Conservation (phyloP, 371 early-diverging fungal genomes). For the Syncephalastrum racemosum region DNA sequence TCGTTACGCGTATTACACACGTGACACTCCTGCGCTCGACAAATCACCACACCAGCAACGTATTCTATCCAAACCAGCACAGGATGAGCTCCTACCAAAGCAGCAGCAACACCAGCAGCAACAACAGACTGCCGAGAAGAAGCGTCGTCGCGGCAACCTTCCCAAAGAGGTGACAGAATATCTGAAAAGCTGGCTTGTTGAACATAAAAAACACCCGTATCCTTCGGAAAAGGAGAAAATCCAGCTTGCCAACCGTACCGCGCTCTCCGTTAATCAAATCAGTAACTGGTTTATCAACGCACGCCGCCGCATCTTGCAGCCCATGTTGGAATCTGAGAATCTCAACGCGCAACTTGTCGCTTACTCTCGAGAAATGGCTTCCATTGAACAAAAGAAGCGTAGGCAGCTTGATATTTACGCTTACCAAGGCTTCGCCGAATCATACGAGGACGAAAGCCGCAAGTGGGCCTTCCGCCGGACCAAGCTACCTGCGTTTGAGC, state of each 20-base stretch:
- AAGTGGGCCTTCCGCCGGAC: conserved; percentile 22
- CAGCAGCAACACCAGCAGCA: conserved; percentile 2
- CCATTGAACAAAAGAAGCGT: conserved; percentile 20
- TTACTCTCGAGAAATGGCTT: conserved; percentile 13
- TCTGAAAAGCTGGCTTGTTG: conserved; percentile 73
- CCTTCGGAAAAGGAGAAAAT: conserved; percentile 81
- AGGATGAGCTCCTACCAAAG: no score
- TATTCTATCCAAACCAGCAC: no score
- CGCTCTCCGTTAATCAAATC: conserved; percentile 74
- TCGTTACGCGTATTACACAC: no score
- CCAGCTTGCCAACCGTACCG: conserved; percentile 61
- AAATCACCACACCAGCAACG: no score
- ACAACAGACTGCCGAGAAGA: conserved; percentile 7
- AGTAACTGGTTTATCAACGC: conserved; percentile 94
- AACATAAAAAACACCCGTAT: conserved; percentile 80
- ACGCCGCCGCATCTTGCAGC: conserved; percentile 67
- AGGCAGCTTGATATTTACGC: conserved; percentile 26
- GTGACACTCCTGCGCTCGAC: no score
- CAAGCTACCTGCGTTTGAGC: conserved; percentile 23
- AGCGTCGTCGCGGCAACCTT: conserved; percentile 60
- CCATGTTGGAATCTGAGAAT: conserved; percentile 41
- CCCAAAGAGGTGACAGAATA: conserved; percentile 65
- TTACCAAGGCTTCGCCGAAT: conserved; percentile 25
- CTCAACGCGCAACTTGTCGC: conserved; percentile 17
- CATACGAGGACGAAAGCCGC: conserved; percentile 17